A percentile compares a stretch with the other conserved stretches of the same genome.
phyloP scores from a whole-genome alignment of 139 green algal species.

The Chlorella sp. region DNA sequence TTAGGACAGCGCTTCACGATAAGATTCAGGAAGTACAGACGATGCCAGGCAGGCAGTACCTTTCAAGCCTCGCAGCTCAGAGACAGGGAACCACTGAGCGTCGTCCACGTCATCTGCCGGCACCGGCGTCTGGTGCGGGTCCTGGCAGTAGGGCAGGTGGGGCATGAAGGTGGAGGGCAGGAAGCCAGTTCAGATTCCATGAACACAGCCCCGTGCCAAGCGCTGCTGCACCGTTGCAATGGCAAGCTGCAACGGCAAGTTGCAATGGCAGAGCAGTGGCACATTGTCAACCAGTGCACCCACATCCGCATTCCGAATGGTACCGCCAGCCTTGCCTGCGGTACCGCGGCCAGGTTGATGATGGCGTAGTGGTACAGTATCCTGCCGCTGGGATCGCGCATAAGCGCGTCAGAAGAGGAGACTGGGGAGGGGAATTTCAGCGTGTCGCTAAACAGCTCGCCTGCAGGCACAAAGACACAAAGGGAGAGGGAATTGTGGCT shows the following conservation, averaged over 20 bases:
- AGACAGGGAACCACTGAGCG: slow-evolving; percentile 20
- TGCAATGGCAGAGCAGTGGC: too few relatives aligned
- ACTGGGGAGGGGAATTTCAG: slow-evolving; percentile 58
- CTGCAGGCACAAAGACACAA: neutral
- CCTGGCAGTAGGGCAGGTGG: neutral
- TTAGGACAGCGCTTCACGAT: too few relatives aligned
- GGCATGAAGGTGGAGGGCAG: neutral
- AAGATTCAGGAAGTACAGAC: too few relatives aligned
- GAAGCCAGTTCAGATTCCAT: neutral
- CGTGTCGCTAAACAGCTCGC: slow-evolving; percentile 41
- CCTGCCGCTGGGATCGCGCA: neutral
- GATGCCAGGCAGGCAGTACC: neutral
- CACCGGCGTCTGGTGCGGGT: neutral
- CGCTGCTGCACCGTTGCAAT: too few relatives aligned
- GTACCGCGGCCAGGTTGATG: slow-evolving; percentile 17
- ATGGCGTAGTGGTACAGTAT: slow-evolving; percentile 41
- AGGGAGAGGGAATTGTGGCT: neutral
- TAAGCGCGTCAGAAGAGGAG: slow-evolving; percentile 61
- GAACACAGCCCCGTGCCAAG: too few relatives aligned
- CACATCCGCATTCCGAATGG: neutral
- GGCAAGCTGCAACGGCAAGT: too few relatives aligned
- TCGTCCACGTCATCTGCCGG: slow-evolving; percentile 25
- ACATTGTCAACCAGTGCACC: too few relatives aligned
- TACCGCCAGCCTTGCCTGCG: neutral
- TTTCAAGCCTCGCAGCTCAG: slow-evolving; percentile 17